These are phyloP conservation scores for Vitellaria paradoxa DNA, from an alignment of 179 eudicot genomes.

Conservation along the genomic window DNA sequence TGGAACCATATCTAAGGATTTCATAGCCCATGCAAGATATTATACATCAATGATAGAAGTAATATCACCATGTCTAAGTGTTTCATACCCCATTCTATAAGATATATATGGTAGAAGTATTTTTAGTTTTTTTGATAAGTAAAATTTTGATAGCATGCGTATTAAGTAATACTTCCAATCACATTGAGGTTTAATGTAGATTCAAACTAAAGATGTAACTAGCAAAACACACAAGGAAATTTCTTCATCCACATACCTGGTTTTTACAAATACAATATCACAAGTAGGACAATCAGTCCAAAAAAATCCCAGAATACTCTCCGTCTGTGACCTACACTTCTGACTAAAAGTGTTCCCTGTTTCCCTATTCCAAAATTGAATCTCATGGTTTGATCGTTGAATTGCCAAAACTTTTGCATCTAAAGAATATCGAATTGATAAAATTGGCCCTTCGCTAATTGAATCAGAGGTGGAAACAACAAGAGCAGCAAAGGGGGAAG, in stretches of 20 bases:
- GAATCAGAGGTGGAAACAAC: slow-evolving; percentile 56
- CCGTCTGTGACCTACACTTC: slow-evolving; percentile 68
- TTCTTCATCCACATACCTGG: slow-evolving; percentile 42
- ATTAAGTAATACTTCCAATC: not conserved
- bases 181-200: not conserved
- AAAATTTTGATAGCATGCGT: too few relatives aligned
- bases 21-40: not conserved
- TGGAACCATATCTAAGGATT: not conserved
- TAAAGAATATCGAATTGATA: slow-evolving; percentile 79
- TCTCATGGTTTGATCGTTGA: slow-evolving; percentile 77
- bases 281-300: slow-evolving; percentile 92
- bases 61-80: not conserved
- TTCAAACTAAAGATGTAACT: not conserved
- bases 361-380: slow-evolving; percentile 81
- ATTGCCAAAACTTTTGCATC: slow-evolving; percentile 77
- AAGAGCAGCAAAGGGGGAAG: slow-evolving; percentile 60
- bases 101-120: too few relatives aligned
- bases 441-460: slow-evolving; percentile 68
- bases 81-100: too few relatives aligned
- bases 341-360: slow-evolving; percentile 60
- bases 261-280: slow-evolving; percentile 82
- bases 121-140: too few relatives aligned
- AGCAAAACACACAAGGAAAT: not conserved
- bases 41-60: not conserved
- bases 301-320: slow-evolving; percentile 87